These are phyloP conservation scores for Fragilaria radians DNA, from an alignment of 108 stramenopile genomes.

Conservation along the genomic window DNA sequence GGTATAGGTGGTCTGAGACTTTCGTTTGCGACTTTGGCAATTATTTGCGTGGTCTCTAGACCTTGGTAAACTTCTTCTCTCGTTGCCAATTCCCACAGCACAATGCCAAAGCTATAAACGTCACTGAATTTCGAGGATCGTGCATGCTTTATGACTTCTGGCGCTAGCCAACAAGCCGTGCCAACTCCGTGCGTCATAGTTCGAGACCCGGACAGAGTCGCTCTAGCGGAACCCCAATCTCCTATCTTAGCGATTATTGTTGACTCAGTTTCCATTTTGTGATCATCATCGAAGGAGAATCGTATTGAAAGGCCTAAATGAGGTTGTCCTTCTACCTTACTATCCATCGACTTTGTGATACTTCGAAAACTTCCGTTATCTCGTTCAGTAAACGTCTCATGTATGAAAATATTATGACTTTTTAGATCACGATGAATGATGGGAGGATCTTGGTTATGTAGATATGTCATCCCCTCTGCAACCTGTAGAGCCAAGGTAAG, in stretches of 20 bases:
- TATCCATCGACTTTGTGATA: slow-evolving; percentile 20
- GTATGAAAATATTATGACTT: slow-evolving; percentile 96
- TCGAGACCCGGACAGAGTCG: slow-evolving; percentile 71
- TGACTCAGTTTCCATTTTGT: slow-evolving; percentile 56
- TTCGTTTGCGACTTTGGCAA: slow-evolving; percentile 93
- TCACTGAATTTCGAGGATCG: slow-evolving; percentile 84
- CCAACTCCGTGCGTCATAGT: slow-evolving; percentile 98
- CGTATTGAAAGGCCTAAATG: slow-evolving; percentile 16
- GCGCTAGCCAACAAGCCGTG: slow-evolving; percentile 96
- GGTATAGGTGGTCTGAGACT: slow-evolving; percentile 88
- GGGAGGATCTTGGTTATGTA: slow-evolving; percentile 90
- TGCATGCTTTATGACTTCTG: slow-evolving; percentile 90
- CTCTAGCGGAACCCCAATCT: slow-evolving; percentile 95
- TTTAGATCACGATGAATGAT: slow-evolving; percentile 98
- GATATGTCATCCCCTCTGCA: slow-evolving; percentile 94
- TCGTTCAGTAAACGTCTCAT: slow-evolving; percentile 75
- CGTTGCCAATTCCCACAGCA: slow-evolving; percentile 95
- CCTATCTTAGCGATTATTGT: slow-evolving; percentile 87
- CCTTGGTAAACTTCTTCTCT: slow-evolving; percentile 91
- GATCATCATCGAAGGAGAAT: background rate
- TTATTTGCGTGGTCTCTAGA: slow-evolving; percentile 89
- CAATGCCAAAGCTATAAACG: slow-evolving; percentile 95
- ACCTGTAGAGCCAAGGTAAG: slow-evolving; percentile 83
- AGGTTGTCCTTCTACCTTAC: slow-evolving; percentile 26
- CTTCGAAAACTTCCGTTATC: slow-evolving; percentile 17